phyloP scores from a whole-genome alignment of 2,329 filamentous ascomycete species.

The Mariannaea sp. region DNA sequence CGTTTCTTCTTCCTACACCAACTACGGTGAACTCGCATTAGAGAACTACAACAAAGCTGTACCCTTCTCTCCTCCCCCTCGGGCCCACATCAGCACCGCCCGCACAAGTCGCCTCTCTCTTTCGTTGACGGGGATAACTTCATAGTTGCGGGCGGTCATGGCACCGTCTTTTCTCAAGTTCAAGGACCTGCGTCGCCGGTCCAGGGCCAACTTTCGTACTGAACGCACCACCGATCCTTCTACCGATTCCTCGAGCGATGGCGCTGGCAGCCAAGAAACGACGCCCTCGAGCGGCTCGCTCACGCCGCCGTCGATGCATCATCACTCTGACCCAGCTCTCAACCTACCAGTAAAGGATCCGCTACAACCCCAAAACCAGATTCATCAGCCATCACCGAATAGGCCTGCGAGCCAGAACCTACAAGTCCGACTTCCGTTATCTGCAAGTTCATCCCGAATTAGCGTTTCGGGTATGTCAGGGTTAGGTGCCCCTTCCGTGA shows the following conservation, averaged over 20 bases:
- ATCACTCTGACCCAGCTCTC: constrained; percentile 68
- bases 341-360: constrained; percentile 62
- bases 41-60: constrained; percentile 8
- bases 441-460: constrained; percentile 58
- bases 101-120: constrained; percentile 11
- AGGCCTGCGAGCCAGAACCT: constrained; percentile 32
- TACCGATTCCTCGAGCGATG: constrained; percentile 66
- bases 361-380: constrained; percentile 25
- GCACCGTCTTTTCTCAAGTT: constrained; percentile 68
- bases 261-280: constrained; percentile 60
- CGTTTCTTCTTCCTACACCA: not conserved
- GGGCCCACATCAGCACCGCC: constrained; percentile 6
- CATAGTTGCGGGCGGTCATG: constrained; percentile 48
- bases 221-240: constrained; percentile 62
- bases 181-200: constrained; percentile 77
- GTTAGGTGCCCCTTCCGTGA: constrained; percentile 58
- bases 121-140: constrained; percentile 20
- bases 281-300: constrained; percentile 70
- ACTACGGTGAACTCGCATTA: constrained; percentile 11
- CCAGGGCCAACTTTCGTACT: constrained; percentile 73
- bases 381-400: constrained; percentile 26
- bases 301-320: constrained; percentile 75
- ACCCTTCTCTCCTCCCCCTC: not conserved
- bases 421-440: constrained; percentile 45
- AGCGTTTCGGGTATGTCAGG: constrained; percentile 70